Evolutionary conservation across 2,329 filamentous ascomycete genomes (phyloP), one percentile per base, ranked within the genome.

Genomic region (Sarocladium brachiariae): DNA sequence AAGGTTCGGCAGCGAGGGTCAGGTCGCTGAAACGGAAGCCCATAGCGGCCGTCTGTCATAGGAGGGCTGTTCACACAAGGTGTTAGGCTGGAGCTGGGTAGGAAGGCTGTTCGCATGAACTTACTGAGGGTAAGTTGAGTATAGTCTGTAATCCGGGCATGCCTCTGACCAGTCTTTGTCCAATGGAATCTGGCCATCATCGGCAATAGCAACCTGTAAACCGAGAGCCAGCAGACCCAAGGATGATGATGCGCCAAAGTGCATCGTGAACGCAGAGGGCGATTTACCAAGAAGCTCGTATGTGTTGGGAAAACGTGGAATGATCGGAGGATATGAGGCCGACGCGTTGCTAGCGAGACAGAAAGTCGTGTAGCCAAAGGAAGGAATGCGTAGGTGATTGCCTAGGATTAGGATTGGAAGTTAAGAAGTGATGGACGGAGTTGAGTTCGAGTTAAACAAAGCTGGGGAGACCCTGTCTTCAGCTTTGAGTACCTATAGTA

Each of bases 11-110:
- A 99, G 64, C 81, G 78, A 51, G 75, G 73, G 27, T 84, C 80
- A 2, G 93, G 93, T 52, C 93, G 80, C 65, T 99, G 93, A 66
- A 82, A 97, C 1, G 93, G 90, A 1, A 99, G 76, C 49, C 76
- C 74, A 61, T 95, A 76, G 4, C 87, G 86, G 1, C 93, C 93
- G 18, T 83, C 74, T 66, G 89, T 96, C 55, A 86, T 79, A 1
- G 93, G 93, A 18, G 75, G 76, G 65, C 90, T 95, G 54, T 11
- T 7, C 37, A 35, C n/a, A 39, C 4, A 34, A 16, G 24, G 33
- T 21, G 31, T 33, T 21, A 49, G 18, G 3, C 46, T 19, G 11
- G 30, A 24, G 19, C 8, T 16, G 38, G 13, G n/a, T 13, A 16
- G 21, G n/a, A 6, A 35, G 23, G 9, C 9, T 13, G 19, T 27